These are phyloP conservation scores for Copromyces sp. DNA, from an alignment of 495 filamentous ascomycete species.

Conservation along the genomic window DNA sequence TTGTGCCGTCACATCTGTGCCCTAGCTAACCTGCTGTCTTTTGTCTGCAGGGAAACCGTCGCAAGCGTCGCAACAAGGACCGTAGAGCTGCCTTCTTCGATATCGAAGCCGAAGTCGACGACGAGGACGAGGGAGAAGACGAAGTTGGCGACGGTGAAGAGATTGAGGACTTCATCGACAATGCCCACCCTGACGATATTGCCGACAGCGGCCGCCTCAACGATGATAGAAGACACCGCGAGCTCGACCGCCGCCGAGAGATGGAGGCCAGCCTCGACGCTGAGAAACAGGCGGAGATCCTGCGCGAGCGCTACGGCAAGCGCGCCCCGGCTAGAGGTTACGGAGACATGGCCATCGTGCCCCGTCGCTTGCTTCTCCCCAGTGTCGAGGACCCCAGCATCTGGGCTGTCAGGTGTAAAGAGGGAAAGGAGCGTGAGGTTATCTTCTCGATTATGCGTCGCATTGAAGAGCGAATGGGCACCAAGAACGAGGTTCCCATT, in stretches of 20 bases:
- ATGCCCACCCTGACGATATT: conserved; percentile 83
- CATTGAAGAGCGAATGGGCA: conserved; percentile 65
- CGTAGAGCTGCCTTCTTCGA: conserved; percentile 78
- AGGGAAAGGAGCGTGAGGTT: conserved; percentile 88
- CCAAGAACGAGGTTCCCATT: conserved; percentile 67
- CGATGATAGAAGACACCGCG: conserved; percentile 87
- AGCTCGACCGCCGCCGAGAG: conserved; percentile 87
- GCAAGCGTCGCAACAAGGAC: conserved; percentile 61
- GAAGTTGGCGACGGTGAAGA: conserved; percentile 83
- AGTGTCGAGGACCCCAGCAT: conserved; percentile 93
- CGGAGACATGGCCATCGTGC: conserved; percentile 57
- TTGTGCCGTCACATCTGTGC: not conserved
- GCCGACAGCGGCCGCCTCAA: conserved; percentile 69
- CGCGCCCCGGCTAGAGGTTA: conserved; percentile 34
- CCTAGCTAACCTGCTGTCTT: not conserved
- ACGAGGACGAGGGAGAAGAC: conserved; percentile 82
- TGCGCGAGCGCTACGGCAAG: conserved; percentile 73
- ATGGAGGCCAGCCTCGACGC: conserved; percentile 76
- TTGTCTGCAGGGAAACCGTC: conserved; percentile 52
- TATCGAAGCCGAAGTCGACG: conserved; percentile 93
- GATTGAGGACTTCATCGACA: conserved; percentile 72
- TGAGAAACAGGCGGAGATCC: conserved; percentile 79
- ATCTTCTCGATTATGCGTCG: conserved; percentile 76
- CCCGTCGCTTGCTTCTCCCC: conserved; percentile 81
- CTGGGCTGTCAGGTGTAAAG: conserved; percentile 87